Percentiles rank a stretch among this genome's conserved stretches.
Conservation (phyloP, 129 eudicot species). For the Lactuca saligna region DNA sequence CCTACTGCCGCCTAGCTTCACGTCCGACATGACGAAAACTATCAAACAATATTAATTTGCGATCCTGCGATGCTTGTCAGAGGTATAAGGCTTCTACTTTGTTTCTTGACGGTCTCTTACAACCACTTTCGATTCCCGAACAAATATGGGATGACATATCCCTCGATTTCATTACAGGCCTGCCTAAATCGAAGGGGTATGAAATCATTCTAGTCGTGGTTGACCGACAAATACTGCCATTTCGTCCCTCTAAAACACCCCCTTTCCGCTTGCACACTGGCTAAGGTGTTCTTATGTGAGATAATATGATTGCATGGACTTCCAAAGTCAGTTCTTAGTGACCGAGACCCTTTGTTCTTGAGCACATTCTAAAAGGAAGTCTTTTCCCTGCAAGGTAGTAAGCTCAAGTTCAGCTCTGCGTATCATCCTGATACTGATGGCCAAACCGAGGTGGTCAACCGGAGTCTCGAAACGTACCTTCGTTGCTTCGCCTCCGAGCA, state of each 20-base stretch:
- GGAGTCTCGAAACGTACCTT: background rate
- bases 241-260: background rate
- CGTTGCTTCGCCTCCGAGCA: background rate
- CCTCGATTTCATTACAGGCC: background rate
- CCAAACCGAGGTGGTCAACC: background rate
- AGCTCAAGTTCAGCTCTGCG: background rate
- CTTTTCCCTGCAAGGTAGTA: too few species aligned
- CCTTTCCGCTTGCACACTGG: background rate
- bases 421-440: background rate
- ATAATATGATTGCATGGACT: background rate
- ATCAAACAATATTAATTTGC: background rate
- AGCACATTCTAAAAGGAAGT: background rate
- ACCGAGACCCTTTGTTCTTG: background rate
- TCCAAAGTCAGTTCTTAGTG: background rate
- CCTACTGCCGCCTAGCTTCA: background rate
- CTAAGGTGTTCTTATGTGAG: background rate
- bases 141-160: background rate
- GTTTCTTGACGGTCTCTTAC: background rate
- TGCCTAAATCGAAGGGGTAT: background rate
- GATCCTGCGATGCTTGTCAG: background rate
- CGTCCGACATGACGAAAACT: background rate
- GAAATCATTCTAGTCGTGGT: background rate
- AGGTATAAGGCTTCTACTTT: background rate
- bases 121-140: background rate
- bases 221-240: background rate